Base-by-base conservation (phyloP, 768 basidiomycete genomes). In the Neoboletus subvelutipes region DNA sequence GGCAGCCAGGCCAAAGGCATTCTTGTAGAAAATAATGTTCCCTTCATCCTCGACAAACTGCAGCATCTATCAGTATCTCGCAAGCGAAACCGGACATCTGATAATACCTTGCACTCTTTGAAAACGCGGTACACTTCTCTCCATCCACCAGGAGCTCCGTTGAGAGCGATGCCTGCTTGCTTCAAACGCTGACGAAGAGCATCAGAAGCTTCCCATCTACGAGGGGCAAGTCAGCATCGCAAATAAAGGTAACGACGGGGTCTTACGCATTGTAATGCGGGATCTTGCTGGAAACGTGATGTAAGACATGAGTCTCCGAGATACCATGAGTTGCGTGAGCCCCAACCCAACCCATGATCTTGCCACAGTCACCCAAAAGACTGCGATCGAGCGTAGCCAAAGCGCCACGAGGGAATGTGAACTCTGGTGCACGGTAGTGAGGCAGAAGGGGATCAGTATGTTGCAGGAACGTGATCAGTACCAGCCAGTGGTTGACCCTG, bases 391-490 rank as follows among this genome's bases (percentile, higher is more conserved):
- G 79, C 12, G 96, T 99, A 51, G 91, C 77, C 51, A 98, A 85
- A 17, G 96, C 96, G 56, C 96, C 96, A 64, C 94, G 91, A 43
- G 88, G 79, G 82, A 98, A 99, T 39, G 87, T 94, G 81, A 96
- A 98, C 68, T 90, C 87, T 37, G 83, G 69, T 15, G 87, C 83
- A 61, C 91, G 90, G 81, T 97, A 98, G 76, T 98, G 96, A 48
- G 95, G 95, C 43, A 98, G 83, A 45, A 89, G 73, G 20, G 95
- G 93, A 76, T 98, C 96, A 65, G 96, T 98, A 79, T 99, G 96
- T 77, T 99, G 96, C 50, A 98, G 80, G 88, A 93, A 98, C 20
- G 94, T 97, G 78, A 98, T 97, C 65, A 94, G 67, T 55, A 98
- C 92, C 52, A 98, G 82, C 94, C 94, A 97, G 80, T 94, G 92